These are phyloP conservation scores for Erigeron canadensis DNA, from an alignment of 129 eudicot species.

Conservation along the genomic window DNA sequence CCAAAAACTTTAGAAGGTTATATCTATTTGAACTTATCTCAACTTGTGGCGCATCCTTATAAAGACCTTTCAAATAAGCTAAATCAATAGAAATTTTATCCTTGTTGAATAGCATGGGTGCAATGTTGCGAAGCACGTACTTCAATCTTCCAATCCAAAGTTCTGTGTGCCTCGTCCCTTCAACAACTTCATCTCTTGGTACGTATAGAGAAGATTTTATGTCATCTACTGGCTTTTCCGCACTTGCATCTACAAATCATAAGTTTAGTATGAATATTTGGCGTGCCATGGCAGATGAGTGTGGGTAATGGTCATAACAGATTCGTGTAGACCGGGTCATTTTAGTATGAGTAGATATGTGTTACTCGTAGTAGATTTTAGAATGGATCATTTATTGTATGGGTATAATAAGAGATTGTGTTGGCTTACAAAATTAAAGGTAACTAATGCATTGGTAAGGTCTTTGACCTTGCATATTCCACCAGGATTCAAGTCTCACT, in stretches of 20 bases:
- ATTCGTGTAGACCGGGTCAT: no score
- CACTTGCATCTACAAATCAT: constrained; percentile 24
- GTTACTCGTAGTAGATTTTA: no score
- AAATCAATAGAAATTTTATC: constrained; percentile 53
- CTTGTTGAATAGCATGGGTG: constrained; percentile 43
- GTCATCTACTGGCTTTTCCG: constrained; percentile 52
- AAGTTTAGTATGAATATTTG: background rate
- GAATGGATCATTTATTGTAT: no score
- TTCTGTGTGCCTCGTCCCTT: constrained; percentile 60
- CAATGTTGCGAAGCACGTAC: constrained; percentile 62
- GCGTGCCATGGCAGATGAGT: no score
- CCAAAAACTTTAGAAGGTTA: constrained; percentile 16
- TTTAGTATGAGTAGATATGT: no score
- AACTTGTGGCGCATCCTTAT: constrained; percentile 41
- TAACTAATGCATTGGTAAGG: no score
- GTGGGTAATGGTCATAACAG: no score
- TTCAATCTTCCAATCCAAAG: constrained; percentile 59
- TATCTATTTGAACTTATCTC: background rate
- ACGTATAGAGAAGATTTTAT: constrained; percentile 59
- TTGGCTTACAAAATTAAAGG: no score
- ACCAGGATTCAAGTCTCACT: no score
- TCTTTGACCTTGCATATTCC: no score
- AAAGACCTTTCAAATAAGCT: constrained; percentile 44
- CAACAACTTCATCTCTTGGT: constrained; percentile 88
- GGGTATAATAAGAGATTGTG: no score